A percentile compares a stretch with the other conserved stretches of the same genome.
Evolutionary conservation across 345 rosid species (phyloP).

Genomic region (Eutrema heterophyllum): DNA sequence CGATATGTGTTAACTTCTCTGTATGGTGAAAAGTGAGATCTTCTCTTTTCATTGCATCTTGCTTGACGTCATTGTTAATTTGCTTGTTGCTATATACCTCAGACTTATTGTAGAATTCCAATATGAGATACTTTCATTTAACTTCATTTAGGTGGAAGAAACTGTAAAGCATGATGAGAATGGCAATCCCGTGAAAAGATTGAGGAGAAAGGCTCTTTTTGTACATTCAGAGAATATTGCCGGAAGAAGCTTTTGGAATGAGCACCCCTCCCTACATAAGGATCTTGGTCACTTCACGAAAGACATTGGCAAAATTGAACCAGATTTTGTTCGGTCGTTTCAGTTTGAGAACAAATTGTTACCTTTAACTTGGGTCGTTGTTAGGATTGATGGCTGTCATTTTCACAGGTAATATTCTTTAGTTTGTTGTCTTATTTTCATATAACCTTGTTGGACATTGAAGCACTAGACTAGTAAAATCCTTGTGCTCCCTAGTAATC

Average conservation of each 20-base stretch:
- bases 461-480: background rate
- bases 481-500: background rate
- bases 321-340: conserved; percentile 62
- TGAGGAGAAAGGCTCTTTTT: conserved; percentile 51
- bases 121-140: background rate
- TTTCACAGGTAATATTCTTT: conserved; percentile 72
- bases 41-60: background rate
- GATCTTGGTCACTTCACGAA: conserved; percentile 56
- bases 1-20: background rate
- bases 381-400: conserved; percentile 93
- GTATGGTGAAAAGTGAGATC: background rate
- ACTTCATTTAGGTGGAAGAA: conserved; percentile 57
- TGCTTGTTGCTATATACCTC: background rate
- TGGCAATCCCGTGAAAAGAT: conserved; percentile 68
- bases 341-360: conserved; percentile 67
- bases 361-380: conserved; percentile 74
- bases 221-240: conserved; percentile 59
- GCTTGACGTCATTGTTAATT: background rate
- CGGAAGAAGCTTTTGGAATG: conserved; percentile 71
- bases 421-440: background rate
- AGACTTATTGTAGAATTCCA: background rate
- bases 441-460: background rate
- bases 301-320: conserved; percentile 53
- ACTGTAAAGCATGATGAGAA: conserved; percentile 61
- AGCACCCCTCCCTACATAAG: conserved; percentile 42